Evolutionary conservation across 2,329 filamentous ascomycete species (phyloP).

Genomic region (Ceratocystis variospora): DNA sequence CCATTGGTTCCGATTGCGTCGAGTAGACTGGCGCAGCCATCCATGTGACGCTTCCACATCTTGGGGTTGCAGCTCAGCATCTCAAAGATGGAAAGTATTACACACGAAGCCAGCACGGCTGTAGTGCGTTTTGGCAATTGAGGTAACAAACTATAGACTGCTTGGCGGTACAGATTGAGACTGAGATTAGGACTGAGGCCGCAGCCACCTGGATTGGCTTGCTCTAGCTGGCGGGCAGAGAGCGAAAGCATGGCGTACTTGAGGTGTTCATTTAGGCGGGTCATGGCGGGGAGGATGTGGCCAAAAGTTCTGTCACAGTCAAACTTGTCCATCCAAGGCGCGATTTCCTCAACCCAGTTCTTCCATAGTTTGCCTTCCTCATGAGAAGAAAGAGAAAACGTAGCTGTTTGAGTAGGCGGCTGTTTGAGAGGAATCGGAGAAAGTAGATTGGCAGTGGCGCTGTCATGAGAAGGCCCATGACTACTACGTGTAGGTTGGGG

Average conservation of each 20-base stretch:
- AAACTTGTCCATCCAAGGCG: constrained; percentile 40
- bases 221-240: constrained; percentile 38
- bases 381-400: constrained; percentile 15
- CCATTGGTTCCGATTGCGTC: constrained; percentile 38
- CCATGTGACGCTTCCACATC: constrained; percentile 38
- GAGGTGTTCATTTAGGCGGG: constrained; percentile 32
- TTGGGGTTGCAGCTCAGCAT: constrained; percentile 38
- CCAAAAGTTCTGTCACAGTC: constrained; percentile 36
- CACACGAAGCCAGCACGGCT: constrained; percentile 38
- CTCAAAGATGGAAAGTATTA: constrained; percentile 41
- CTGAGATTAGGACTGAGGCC: constrained; percentile 24
- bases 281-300: constrained; percentile 34
- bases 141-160: constrained; percentile 36
- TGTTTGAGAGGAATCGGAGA: background rate
- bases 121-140: constrained; percentile 35
- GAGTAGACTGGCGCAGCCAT: constrained; percentile 38
- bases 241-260: constrained; percentile 38
- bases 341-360: constrained; percentile 31
- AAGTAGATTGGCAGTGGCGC: background rate
- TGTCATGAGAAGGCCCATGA: background rate
- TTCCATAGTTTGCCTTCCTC: constrained; percentile 29
- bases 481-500: constrained; percentile 3
- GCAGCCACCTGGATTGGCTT: constrained; percentile 25
- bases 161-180: constrained; percentile 36
- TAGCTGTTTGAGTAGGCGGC: constrained; percentile 21